phyloP scores from a whole-genome alignment of 768 basidiomycete genomes.

The Kwoniella sp. region DNA sequence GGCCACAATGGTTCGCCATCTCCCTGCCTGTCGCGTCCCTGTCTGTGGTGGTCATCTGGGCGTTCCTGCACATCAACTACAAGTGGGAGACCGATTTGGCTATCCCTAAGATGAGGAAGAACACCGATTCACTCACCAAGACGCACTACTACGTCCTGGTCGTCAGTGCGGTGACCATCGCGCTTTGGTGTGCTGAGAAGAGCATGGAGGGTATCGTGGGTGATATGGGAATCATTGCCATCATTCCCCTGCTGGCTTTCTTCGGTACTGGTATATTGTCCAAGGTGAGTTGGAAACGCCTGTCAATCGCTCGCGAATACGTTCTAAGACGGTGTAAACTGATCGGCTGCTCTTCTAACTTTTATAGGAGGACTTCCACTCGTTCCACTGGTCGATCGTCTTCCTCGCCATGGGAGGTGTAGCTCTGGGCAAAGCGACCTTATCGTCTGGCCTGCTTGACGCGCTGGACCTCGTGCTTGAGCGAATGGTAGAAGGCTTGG shows the following conservation, averaged over 20 bases:
- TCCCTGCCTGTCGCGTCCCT: slow-evolving; percentile 85
- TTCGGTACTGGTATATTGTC: slow-evolving; percentile 90
- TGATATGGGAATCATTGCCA: slow-evolving; percentile 96
- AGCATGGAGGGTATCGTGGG: slow-evolving; percentile 74
- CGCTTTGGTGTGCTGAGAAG: slow-evolving; percentile 85
- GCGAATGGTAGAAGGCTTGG: slow-evolving; percentile 64
- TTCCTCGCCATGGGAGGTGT: slow-evolving; percentile 78
- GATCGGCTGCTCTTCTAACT: slow-evolving; percentile 85
- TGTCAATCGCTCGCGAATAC: slow-evolving; percentile 49
- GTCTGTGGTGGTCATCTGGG: slow-evolving; percentile 89
- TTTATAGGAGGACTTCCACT: slow-evolving; percentile 58
- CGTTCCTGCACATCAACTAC: slow-evolving; percentile 80
- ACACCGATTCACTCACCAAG: slow-evolving; percentile 74
- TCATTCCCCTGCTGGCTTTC: slow-evolving; percentile 89
- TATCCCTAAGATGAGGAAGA: slow-evolving; percentile 81
- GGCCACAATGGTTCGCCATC: slow-evolving; percentile 92
- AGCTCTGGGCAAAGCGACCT: slow-evolving; percentile 89
- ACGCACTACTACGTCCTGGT: slow-evolving; percentile 89
- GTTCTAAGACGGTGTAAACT: slow-evolving; percentile 93
- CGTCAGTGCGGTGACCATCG: slow-evolving; percentile 82
- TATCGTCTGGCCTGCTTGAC: slow-evolving; percentile 80
- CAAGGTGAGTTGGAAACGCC: slow-evolving; percentile 65
- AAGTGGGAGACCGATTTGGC: slow-evolving; percentile 67
- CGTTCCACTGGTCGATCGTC: slow-evolving; percentile 53
- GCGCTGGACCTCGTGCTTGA: slow-evolving; percentile 67